Evolutionary conservation across 164 flowering plant species (phyloP).

Genomic region (Litsea cubeba): DNA sequence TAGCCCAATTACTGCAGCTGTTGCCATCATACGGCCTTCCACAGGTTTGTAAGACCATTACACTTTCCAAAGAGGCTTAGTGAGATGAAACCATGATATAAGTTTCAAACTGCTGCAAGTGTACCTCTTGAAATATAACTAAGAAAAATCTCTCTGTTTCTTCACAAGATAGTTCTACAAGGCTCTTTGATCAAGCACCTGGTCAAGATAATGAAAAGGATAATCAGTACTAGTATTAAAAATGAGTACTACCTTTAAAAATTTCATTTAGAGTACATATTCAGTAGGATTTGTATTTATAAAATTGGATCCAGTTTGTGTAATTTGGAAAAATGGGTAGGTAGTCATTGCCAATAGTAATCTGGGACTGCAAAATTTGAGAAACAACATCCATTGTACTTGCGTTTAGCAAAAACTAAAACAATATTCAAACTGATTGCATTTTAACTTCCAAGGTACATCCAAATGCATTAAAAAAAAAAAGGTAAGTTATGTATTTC

Average conservation of each 20-base stretch:
- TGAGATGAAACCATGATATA: constrained; percentile 7
- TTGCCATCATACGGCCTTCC: constrained; percentile 57
- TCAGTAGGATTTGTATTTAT: neutral
- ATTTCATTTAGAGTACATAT: neutral
- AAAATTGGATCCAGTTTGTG: too few species aligned
- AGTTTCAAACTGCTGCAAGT: neutral
- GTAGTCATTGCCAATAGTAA: too few species aligned
- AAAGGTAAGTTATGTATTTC: too few species aligned
- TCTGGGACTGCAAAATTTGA: too few species aligned
- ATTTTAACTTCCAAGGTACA: too few species aligned
- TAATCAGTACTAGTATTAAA: neutral
- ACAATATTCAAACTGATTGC: too few species aligned
- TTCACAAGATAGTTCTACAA: neutral
- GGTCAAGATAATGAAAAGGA: neutral
- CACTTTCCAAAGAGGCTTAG: constrained; percentile 9
- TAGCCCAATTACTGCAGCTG: constrained; percentile 73
- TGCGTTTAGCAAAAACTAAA: too few species aligned
- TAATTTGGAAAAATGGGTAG: too few species aligned
- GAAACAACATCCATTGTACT: too few species aligned
- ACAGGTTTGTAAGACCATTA: constrained; percentile 18
- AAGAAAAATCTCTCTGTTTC: neutral
- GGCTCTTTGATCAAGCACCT: neutral
- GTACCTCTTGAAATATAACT: neutral
- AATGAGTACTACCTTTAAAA: neutral
- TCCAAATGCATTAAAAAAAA: too few species aligned